phyloP scores from a whole-genome alignment of 352 stramenopile genomes.

The Globisporangium abappressorium region DNA sequence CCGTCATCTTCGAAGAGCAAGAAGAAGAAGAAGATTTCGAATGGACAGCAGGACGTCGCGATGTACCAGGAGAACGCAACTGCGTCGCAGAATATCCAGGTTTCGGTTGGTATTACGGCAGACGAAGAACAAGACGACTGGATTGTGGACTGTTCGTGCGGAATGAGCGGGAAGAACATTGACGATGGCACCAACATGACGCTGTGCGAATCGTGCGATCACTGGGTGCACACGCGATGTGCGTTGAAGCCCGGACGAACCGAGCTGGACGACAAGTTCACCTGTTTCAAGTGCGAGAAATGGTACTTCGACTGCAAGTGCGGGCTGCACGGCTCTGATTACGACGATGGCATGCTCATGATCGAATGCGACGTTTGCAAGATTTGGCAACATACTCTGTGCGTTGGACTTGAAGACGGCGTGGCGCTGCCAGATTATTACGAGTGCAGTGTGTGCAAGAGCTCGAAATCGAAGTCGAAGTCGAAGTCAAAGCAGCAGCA shows the following conservation, averaged over 20 bases:
- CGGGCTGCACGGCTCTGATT: slow-evolving; percentile 46
- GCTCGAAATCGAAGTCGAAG: slow-evolving; percentile 12
- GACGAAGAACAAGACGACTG: slow-evolving; percentile 39
- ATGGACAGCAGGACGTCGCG: slow-evolving; percentile 4
- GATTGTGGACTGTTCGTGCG: slow-evolving; percentile 64
- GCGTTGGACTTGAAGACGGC: slow-evolving; percentile 50
- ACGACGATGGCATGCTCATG: slow-evolving; percentile 62
- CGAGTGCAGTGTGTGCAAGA: slow-evolving; percentile 46
- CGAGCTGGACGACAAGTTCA: slow-evolving; percentile 12
- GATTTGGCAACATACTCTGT: slow-evolving; percentile 75
- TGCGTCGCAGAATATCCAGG: slow-evolving; percentile 1
- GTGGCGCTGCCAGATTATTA: slow-evolving; percentile 53
- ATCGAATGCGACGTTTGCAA: slow-evolving; percentile 64
- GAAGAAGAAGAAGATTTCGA: slow-evolving; percentile 25
- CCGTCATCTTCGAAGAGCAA: slow-evolving; percentile 21
- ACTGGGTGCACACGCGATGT: slow-evolving; percentile 28
- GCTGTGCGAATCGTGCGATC: slow-evolving; percentile 34
- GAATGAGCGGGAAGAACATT: slow-evolving; percentile 50
- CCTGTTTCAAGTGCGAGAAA: slow-evolving; percentile 32
- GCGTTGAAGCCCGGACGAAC: slow-evolving; percentile 11
- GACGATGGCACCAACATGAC: slow-evolving; percentile 43
- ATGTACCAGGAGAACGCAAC: neutral
- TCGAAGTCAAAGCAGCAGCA: neutral
- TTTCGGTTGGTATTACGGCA: neutral
- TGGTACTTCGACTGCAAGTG: slow-evolving; percentile 65